A percentile compares a stretch with the other conserved stretches of the same genome.
Evolutionary conservation across 2,329 filamentous ascomycete genomes (phyloP).

Genomic region (Penicillium sp.): DNA sequence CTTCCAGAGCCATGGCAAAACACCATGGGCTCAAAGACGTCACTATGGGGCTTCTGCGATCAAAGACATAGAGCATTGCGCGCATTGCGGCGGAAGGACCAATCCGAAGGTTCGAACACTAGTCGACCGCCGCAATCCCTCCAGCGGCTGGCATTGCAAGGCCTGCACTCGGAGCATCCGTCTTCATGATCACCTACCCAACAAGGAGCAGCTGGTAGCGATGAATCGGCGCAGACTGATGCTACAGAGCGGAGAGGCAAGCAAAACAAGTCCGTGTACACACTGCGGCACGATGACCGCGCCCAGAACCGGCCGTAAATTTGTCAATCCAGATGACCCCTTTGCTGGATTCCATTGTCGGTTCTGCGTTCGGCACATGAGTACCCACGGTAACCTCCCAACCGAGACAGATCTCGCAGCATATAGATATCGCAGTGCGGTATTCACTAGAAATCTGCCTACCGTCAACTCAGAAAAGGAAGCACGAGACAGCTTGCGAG

Average conservation of each 20-base stretch:
- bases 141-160: slow-evolving; percentile 10
- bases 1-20: neutral
- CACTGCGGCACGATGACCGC: slow-evolving; percentile 3
- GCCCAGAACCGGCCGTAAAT: slow-evolving; percentile 4
- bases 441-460: neutral
- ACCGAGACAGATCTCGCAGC: slow-evolving; percentile 1
- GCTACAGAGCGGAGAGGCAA: neutral
- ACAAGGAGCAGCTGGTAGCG: slow-evolving; percentile 2
- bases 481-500: neutral
- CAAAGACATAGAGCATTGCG: neutral
- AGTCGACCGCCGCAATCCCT: neutral
- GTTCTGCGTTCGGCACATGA: slow-evolving; percentile 4
- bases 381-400: neutral
- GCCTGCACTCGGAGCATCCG: neutral
- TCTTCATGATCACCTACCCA: neutral
- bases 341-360: slow-evolving; percentile 7
- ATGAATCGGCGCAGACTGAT: neutral
- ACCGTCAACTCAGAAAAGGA: neutral
- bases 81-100: slow-evolving; percentile 2
- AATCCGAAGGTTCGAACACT: slow-evolving; percentile 1
- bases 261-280: slow-evolving; percentile 2
- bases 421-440: neutral
- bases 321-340: slow-evolving; percentile 1
- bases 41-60: neutral
- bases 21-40: neutral